Evolutionary conservation across 257 asterid genomes (phyloP).

Genomic region (Nyctanthes arbortristis): DNA sequence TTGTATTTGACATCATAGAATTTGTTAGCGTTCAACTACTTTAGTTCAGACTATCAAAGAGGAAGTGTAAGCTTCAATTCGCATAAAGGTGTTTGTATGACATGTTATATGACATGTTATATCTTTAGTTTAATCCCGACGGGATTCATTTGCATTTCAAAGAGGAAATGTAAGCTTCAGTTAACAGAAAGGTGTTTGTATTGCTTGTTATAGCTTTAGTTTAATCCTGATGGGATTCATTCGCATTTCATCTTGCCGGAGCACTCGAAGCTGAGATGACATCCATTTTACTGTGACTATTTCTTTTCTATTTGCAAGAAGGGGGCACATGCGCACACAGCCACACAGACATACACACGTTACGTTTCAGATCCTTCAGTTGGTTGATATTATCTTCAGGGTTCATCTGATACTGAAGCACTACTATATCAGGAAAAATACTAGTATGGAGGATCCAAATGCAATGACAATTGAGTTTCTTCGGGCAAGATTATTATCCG

Average conservation of each 20-base stretch:
- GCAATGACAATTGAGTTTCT: constrained; percentile 84
- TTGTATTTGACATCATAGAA: not conserved
- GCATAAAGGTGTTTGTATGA: constrained; percentile 1
- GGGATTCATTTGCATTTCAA: not conserved
- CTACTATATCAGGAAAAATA: constrained; percentile 41
- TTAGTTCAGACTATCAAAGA: not conserved
- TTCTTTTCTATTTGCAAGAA: not conserved
- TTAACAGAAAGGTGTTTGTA: not conserved
- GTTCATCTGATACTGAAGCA: constrained; percentile 28
- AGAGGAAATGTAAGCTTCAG: too few species aligned
- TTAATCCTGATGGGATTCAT: not conserved
- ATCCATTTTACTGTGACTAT: not conserved
- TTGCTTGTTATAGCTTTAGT: not conserved
- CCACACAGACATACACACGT: too few species aligned
- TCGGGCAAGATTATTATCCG: constrained; percentile 79
- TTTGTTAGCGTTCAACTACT: not conserved
- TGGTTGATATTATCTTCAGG: constrained; percentile 14
- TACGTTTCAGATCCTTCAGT: not conserved
- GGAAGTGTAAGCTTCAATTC: not conserved
- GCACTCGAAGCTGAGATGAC: not conserved
- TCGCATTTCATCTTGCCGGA: not conserved
- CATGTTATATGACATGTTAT: not conserved
- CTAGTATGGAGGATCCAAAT: constrained; percentile 63
- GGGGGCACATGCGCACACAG: too few species aligned
- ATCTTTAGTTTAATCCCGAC: not conserved